Percentiles rank a stretch among this genome's conserved stretches.
These are phyloP conservation scores for Paraglomus brasilianum DNA, from an alignment of 192 early-diverging fungal genomes.

Conservation along the genomic window DNA sequence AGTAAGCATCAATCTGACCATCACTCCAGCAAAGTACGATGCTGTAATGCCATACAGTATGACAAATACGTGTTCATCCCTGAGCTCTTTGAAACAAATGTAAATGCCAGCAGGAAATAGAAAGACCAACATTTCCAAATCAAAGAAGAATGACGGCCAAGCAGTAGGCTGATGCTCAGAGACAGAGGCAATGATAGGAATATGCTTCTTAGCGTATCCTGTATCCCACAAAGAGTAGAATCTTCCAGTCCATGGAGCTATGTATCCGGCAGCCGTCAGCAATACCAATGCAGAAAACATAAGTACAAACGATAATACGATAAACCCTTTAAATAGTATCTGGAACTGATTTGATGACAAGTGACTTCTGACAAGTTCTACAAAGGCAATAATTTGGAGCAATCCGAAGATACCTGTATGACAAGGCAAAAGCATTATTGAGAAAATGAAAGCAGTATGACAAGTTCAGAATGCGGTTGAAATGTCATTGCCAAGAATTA, in stretches of 20 bases:
- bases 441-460: no score
- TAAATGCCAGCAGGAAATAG: conserved; percentile 97
- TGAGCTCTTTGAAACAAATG: conserved; percentile 92
- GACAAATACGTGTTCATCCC: conserved; percentile 97
- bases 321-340: conserved; percentile 66
- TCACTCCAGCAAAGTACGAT: conserved; percentile 99
- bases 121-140: conserved; percentile 94
- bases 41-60: conserved; percentile 98
- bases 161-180: conserved; percentile 99
- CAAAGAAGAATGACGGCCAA: conserved; percentile 99
- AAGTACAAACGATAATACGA: conserved; percentile 54
- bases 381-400: conserved; percentile 92
- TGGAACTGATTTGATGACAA: conserved; percentile 86
- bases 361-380: conserved; percentile 75
- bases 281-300: conserved; percentile 66
- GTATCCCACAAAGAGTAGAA: conserved; percentile 99
- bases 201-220: conserved; percentile 98
- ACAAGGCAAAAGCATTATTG: no score
- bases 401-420: conserved; percentile 87
- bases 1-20: conserved; percentile 99
- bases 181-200: conserved; percentile 99
- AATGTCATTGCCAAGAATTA: no score
- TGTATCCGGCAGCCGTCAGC: conserved; percentile 78
- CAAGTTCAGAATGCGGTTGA: neutral
- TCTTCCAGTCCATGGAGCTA: conserved; percentile 98